A percentile compares a stretch with the other conserved stretches of the same genome.
These are phyloP conservation scores for Limonium bicolor DNA, from an alignment of 148 eudicot species.

Conservation along the genomic window DNA sequence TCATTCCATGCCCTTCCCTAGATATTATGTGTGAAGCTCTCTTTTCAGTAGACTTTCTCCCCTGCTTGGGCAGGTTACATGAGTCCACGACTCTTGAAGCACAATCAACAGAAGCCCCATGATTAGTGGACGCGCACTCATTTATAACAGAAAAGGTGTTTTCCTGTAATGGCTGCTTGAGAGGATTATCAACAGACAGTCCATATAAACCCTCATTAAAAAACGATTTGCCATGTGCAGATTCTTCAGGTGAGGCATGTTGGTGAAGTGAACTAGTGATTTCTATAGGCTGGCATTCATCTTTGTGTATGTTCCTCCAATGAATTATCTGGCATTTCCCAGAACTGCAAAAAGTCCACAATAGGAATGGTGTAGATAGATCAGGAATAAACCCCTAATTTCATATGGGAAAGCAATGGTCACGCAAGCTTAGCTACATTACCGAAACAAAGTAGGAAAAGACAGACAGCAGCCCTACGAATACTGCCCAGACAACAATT, in stretches of 20 bases:
- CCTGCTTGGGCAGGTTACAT: slow-evolving; percentile 14
- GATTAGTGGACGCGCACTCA: slow-evolving; percentile 4
- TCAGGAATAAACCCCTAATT: no score
- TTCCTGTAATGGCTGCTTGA: slow-evolving; percentile 16
- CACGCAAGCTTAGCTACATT: no score
- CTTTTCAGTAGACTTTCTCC: slow-evolving; percentile 33
- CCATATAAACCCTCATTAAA: slow-evolving; percentile 10
- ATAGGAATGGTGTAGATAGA: no score
- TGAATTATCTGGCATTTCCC: slow-evolving; percentile 92
- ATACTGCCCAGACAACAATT: no score
- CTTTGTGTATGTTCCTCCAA: slow-evolving; percentile 96
- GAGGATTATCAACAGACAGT: slow-evolving; percentile 10
- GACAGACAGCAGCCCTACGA: no score
- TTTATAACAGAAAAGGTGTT: slow-evolving; percentile 10
- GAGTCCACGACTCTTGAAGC: slow-evolving; percentile 11
- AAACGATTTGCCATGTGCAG: slow-evolving; percentile 12
- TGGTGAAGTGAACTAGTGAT: slow-evolving; percentile 22
- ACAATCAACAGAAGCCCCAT: slow-evolving; percentile 8
- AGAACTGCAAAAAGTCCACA: slow-evolving; percentile 66
- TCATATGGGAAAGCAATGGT: no score
- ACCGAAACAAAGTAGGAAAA: no score
- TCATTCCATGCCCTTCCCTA: slow-evolving; percentile 20
- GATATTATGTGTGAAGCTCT: slow-evolving; percentile 26
- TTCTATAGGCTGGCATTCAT: slow-evolving; percentile 57
- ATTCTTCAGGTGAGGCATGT: slow-evolving; percentile 19